These are phyloP conservation scores for Funneliformis caledonium DNA, from an alignment of 371 early-diverging fungal species.

Conservation along the genomic window DNA sequence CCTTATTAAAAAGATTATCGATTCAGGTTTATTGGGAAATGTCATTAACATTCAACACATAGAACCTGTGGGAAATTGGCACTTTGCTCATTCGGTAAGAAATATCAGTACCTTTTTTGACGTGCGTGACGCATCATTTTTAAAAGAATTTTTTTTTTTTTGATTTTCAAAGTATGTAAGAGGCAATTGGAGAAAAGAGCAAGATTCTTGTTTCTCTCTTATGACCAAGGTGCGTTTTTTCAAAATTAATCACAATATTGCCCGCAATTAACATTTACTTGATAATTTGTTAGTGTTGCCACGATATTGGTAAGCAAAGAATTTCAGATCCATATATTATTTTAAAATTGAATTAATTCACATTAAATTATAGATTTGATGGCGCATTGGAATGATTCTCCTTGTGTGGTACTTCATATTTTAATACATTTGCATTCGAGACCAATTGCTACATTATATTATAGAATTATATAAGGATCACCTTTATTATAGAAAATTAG, in stretches of 20 bases:
- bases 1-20: constrained; percentile 54
- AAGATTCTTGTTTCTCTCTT: constrained; percentile 53
- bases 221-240: constrained; percentile 54
- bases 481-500: constrained; percentile 44
- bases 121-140: too few species aligned
- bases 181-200: constrained; percentile 61
- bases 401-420: constrained; percentile 28
- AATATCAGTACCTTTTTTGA: neutral
- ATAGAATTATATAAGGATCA: constrained; percentile 27
- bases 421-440: neutral
- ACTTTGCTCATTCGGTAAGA: constrained; percentile 54
- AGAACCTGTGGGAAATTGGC: constrained; percentile 61
- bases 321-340: neutral
- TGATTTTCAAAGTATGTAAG: constrained; percentile 49
- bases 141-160: constrained; percentile 41
- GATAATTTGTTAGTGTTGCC: constrained; percentile 42
- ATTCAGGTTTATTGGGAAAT: constrained; percentile 54
- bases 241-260: constrained; percentile 40
- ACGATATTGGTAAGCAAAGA: constrained; percentile 45
- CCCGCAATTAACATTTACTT: constrained; percentile 46
- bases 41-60: constrained; percentile 59
- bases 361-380: constrained; percentile 19
- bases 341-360: neutral
- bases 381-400: constrained; percentile 32
- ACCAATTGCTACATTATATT: neutral